These are phyloP conservation scores for Grigorovia transvaalensis DNA, from an alignment of 805 yeast species.

Conservation along the genomic window DNA sequence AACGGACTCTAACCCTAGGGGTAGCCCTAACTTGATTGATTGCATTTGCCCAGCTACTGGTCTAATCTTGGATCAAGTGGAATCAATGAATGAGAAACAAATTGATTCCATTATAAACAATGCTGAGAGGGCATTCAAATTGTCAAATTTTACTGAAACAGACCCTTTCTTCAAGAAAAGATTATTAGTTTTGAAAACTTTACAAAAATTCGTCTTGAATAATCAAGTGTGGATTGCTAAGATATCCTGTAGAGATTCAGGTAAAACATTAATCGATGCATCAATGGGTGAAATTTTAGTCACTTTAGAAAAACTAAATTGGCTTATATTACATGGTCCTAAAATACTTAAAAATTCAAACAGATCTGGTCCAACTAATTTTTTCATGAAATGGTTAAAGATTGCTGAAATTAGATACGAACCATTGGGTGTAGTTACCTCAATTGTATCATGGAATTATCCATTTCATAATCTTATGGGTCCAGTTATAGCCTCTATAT, in stretches of 20 bases:
- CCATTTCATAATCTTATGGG: slow-evolving; percentile 93
- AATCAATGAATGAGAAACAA: slow-evolving; percentile 53
- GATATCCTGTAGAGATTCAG: slow-evolving; percentile 93
- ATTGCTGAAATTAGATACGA: slow-evolving; percentile 90
- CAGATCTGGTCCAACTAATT: slow-evolving; percentile 80
- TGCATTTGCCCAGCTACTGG: slow-evolving; percentile 87
- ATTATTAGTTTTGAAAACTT: slow-evolving; percentile 57
- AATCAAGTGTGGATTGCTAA: slow-evolving; percentile 83
- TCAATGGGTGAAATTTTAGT: slow-evolving; percentile 95
- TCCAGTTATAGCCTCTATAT: slow-evolving; percentile 79
- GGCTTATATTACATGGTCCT: slow-evolving; percentile 84
- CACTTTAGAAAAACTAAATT: slow-evolving; percentile 81
- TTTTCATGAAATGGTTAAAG: slow-evolving; percentile 72
- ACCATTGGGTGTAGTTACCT: slow-evolving; percentile 79
- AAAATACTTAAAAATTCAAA: slow-evolving; percentile 54
- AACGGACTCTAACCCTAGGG: slow-evolving; percentile 12
- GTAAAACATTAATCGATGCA: slow-evolving; percentile 92
- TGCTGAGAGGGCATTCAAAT: slow-evolving; percentile 26
- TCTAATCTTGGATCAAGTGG: slow-evolving; percentile 66
- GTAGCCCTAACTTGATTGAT: slow-evolving; percentile 36
- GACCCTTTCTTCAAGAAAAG: slow-evolving; percentile 45
- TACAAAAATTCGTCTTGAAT: slow-evolving; percentile 59
- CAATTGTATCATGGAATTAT: slow-evolving; percentile 93
- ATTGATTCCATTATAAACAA: slow-evolving; percentile 52
- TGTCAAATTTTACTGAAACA: slow-evolving; percentile 29